phyloP scores from a whole-genome alignment of 179 eudicot species.

The Pouteria campechiana region DNA sequence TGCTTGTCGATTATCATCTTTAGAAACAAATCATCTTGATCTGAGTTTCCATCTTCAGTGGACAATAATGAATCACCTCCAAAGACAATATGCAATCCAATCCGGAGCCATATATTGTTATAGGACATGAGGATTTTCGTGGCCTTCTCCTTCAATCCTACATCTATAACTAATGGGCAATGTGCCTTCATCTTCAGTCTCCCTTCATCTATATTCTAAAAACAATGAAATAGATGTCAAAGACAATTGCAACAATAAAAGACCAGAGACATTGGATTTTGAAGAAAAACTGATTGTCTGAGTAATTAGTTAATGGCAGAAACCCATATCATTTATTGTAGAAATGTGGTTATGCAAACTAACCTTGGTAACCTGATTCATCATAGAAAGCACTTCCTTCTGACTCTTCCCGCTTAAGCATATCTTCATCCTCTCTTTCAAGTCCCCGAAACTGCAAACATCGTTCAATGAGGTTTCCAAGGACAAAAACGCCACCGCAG shows the following conservation, averaged over 20 bases:
- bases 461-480: slow-evolving; percentile 55
- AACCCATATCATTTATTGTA: not conserved
- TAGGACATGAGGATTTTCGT: slow-evolving; percentile 60
- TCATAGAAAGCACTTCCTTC: slow-evolving; percentile 55
- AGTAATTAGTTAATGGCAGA: too few species aligned
- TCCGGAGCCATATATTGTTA: slow-evolving; percentile 76
- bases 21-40: slow-evolving; percentile 67
- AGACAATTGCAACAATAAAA: not conserved
- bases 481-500: slow-evolving; percentile 21
- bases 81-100: slow-evolving; percentile 65
- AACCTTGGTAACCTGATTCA: slow-evolving; percentile 74
- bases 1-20: slow-evolving; percentile 81
- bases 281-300: too few species aligned
- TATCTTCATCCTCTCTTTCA: slow-evolving; percentile 69
- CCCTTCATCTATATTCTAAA: slow-evolving; percentile 86
- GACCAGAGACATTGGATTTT: too few species aligned
- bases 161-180: slow-evolving; percentile 89
- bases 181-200: slow-evolving; percentile 84
- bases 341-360: not conserved
- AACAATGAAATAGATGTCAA: slow-evolving; percentile 1
- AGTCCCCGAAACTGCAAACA: slow-evolving; percentile 82
- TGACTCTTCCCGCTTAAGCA: slow-evolving; percentile 59
- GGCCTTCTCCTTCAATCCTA: slow-evolving; percentile 83
- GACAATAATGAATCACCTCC: slow-evolving; percentile 89
- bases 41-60: slow-evolving; percentile 38